Conservation (phyloP, 306 rosid species). For the Corylus avellana region DNA sequence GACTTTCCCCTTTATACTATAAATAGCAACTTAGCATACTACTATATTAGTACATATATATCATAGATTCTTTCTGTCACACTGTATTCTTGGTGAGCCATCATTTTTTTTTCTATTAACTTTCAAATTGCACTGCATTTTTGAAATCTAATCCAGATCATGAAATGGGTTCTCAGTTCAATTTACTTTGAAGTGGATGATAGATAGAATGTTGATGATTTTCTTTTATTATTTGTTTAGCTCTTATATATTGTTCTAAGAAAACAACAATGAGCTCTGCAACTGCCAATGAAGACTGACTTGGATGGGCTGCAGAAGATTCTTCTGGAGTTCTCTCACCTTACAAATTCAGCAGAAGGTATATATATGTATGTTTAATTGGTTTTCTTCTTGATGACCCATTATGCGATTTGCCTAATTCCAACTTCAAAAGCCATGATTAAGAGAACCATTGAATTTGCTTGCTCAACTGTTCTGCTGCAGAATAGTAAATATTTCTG, state of each 20-base stretch:
- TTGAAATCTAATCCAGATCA: too few species aligned
- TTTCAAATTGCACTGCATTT: too few species aligned
- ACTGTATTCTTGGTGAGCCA: too few species aligned
- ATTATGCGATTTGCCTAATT: background rate
- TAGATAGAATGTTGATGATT: too few species aligned
- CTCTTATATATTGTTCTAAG: background rate
- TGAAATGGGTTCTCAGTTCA: too few species aligned
- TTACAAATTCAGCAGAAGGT: constrained; percentile 43
- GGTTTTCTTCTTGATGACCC: background rate
- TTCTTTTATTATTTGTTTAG: too few species aligned
- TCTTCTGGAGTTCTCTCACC: constrained; percentile 38
- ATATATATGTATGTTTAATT: background rate
- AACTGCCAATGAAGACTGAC: constrained; percentile 28
- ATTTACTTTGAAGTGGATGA: too few species aligned
- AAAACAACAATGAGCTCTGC: constrained; percentile 19
- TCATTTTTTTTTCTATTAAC: too few species aligned
- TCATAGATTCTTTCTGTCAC: too few species aligned
- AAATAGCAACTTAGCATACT: too few species aligned
- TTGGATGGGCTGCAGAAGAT: constrained; percentile 48
- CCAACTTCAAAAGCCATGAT: background rate
- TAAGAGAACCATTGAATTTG: background rate
- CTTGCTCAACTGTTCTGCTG: background rate
- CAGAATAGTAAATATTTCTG: background rate
- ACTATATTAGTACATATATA: too few species aligned
- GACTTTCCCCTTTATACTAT: too few species aligned